Base-by-base conservation (phyloP, 2,329 filamentous ascomycete species). In the Cladosporium sp. region DNA sequence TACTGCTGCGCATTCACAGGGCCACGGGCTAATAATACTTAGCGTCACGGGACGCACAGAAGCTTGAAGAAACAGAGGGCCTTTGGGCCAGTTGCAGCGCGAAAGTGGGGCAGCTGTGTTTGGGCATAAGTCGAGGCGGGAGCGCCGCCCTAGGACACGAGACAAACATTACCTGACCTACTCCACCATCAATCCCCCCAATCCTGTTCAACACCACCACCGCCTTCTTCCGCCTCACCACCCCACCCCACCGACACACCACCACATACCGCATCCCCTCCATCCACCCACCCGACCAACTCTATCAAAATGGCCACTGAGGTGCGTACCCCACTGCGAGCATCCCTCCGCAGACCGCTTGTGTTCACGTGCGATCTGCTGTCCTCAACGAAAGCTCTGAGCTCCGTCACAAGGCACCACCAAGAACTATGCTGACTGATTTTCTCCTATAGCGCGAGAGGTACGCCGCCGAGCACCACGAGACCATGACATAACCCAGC, bases 251-350 rank as follows among this genome's bases (percentile, higher is more conserved):
- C 28, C 31, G n/a, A 18, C 44, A 40, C 11, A 59, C 52, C 11
- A 59, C 52, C 49, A 53, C 40, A 46, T 49, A 59, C 35, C 46
- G 49, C 35, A 10, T 6, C 23, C 31, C 3, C 7, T 26, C 52
- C 28, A 29, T 44, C 33, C 33, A 33, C 29, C 35, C 35, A 37
- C 62, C 44, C 52, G 6, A 33, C 23, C 62, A 64, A 50, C 74
- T 71, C 60, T 72, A 69, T 74, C 78, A 40, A 76, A 77, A 88
- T 88, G 86, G 83, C 84, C 79, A 85, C 84, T 81, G 86, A 88
- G 82, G 86, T 88, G 85, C 76, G 85, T 83, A 78, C 75, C 70
- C 69, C 70, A 69, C 74, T 70, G 71, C 71, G 69, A 71, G 68
- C 67, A 68, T 70, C 77, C 76, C 75, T 76, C 73, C 76, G 72